Evolutionary conservation across 768 basidiomycete genomes (phyloP).

Genomic region (Thelephora aurantiotincta): DNA sequence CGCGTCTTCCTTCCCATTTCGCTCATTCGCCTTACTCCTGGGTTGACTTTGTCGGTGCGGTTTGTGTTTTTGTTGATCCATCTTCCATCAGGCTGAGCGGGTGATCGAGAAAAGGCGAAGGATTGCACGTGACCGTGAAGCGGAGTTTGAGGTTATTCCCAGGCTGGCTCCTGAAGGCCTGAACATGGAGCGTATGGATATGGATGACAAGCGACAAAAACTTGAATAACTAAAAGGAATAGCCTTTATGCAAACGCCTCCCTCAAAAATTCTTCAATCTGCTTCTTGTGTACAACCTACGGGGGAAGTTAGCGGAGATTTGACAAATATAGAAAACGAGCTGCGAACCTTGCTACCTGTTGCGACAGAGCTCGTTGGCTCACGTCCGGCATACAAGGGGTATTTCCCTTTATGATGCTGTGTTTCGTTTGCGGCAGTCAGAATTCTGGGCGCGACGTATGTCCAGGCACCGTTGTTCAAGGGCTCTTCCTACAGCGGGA

Average conservation of each 20-base stretch:
- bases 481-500: conserved; percentile 61
- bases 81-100: conserved; percentile 12
- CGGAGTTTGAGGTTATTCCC: too few relatives aligned
- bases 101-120: background rate
- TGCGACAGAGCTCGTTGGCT: conserved; percentile 83
- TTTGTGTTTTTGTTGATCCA: conserved; percentile 75
- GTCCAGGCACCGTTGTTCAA: conserved; percentile 97
- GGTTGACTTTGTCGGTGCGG: conserved; percentile 64
- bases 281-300: conserved; percentile 77
- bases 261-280: conserved; percentile 64
- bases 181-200: too few relatives aligned
- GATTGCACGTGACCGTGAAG: too few relatives aligned
- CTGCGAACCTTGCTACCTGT: conserved; percentile 77
- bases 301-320: background rate
- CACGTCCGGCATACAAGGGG: conserved; percentile 83
- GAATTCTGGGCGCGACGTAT: conserved; percentile 85
- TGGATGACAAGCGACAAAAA: too few relatives aligned
- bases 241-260: conserved; percentile 33
- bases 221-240: too few relatives aligned
- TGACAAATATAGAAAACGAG: background rate
- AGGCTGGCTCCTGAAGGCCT: too few relatives aligned
- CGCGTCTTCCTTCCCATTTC: conserved; percentile 52
- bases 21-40: conserved; percentile 58
- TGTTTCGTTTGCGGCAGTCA: conserved; percentile 86
- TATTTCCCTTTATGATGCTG: conserved; percentile 86